These are phyloP conservation scores for Camelina neglecta DNA, from an alignment of 345 rosid species.

Conservation along the genomic window DNA sequence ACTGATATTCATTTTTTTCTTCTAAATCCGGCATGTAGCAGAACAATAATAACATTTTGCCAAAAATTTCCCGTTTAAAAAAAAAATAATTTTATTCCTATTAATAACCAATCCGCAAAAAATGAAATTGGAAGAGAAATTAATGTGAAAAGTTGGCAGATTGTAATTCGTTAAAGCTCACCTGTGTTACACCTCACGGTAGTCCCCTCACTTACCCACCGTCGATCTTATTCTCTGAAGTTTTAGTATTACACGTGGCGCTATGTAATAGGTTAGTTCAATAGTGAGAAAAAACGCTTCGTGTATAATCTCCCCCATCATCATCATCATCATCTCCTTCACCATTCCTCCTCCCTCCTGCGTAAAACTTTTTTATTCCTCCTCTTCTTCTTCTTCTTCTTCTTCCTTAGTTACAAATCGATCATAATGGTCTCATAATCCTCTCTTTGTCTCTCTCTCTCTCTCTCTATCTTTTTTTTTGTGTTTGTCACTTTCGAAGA, in stretches of 20 bases:
- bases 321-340: conserved; percentile 24
- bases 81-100: conserved; percentile 19
- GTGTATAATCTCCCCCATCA: conserved; percentile 30
- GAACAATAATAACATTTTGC: conserved; percentile 28
- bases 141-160: conserved; percentile 47
- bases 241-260: conserved; percentile 27
- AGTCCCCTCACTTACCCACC: background rate
- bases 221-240: conserved; percentile 1
- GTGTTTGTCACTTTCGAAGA: conserved; percentile 42
- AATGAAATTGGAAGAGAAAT: conserved; percentile 29
- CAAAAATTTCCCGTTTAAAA: conserved; percentile 25
- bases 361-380: conserved; percentile 23
- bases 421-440: conserved; percentile 11
- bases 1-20: background rate
- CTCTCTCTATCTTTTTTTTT: background rate
- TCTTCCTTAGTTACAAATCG: conserved; percentile 12
- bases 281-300: conserved; percentile 28
- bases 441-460: conserved; percentile 11
- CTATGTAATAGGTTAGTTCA: background rate
- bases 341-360: conserved; percentile 37
- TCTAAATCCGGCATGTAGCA: conserved; percentile 36
- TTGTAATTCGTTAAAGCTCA: conserved; percentile 34
- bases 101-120: conserved; percentile 39
- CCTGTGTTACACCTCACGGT: conserved; percentile 28
- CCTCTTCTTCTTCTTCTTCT: too few species aligned